Evolutionary conservation across 805 yeast species (phyloP).

Genomic region (Blastobotrys attinorum): DNA sequence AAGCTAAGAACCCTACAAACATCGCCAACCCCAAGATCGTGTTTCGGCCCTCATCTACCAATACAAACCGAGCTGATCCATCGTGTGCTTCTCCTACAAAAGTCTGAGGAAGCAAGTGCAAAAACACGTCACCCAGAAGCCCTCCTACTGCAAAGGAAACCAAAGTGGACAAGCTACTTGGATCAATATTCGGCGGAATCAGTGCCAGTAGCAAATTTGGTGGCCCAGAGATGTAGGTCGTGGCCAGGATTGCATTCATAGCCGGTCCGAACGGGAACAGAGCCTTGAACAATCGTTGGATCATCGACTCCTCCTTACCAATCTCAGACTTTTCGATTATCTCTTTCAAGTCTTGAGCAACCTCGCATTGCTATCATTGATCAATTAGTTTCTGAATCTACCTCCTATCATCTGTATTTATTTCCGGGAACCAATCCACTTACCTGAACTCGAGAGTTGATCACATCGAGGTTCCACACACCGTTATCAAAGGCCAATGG

Average conservation of each 20-base stretch:
- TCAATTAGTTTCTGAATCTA: conserved; percentile 16
- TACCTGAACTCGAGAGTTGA: conserved; percentile 24
- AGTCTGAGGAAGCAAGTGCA: conserved; percentile 65
- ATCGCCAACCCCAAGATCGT: conserved; percentile 45
- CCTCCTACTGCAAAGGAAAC: conserved; percentile 76
- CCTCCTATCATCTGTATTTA: conserved; percentile 19
- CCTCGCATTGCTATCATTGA: conserved; percentile 31
- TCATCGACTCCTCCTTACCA: conserved; percentile 22
- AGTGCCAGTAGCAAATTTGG: conserved; percentile 50
- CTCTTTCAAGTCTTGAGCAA: conserved; percentile 34
- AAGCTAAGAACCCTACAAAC: conserved; percentile 50
- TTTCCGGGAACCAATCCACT: conserved; percentile 37
- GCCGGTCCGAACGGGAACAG: conserved; percentile 42
- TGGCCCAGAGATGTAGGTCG: conserved; percentile 55
- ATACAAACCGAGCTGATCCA: conserved; percentile 34
- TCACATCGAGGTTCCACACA: conserved; percentile 33
- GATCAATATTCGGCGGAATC: conserved; percentile 50
- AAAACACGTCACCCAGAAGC: conserved; percentile 62
- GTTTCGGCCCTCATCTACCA: conserved; percentile 45
- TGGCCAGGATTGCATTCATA: conserved; percentile 55
- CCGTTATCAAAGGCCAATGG: conserved; percentile 30
- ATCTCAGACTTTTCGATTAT: conserved; percentile 10
- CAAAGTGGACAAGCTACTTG: conserved; percentile 42
- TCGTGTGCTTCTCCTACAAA: conserved; percentile 45
- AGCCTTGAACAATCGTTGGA: conserved; percentile 35